Base-by-base conservation (phyloP, 192 early-diverging fungal genomes). In the Chytriomyces hyalinus region DNA sequence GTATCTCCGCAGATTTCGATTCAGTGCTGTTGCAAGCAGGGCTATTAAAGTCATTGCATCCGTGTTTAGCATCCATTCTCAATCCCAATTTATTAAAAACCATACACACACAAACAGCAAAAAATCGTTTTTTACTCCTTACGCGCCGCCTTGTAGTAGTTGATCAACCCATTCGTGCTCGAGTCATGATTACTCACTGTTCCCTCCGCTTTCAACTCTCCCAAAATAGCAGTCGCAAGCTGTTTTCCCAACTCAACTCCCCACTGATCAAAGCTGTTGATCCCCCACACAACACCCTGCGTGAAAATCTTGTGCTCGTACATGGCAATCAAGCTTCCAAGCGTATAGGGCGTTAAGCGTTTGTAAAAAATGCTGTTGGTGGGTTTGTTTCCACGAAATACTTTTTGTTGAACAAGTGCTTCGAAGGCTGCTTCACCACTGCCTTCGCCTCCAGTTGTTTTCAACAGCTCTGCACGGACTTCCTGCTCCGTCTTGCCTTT, bases 261-360 rank as follows among this genome's bases (percentile, higher is more conserved):
- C 89, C 89, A 90, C 84, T 88, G 65, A 78, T 97, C 96, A 80
- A 94, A 98, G 49, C 93, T 95, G 89, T 99, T 99, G 84, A 99
- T 93, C 82, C 94, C 88, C 97, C 97, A 99, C 77, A 99, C 92
- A 45, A 95, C 92, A 65, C 97, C 97, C 85, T 99, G 97, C 15
- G 94, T 93, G 82, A 99, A 99, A 80, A 99, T 99, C 91, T 99
- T 99, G 92, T 99, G 97, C 87, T 99, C 97, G 80, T 99, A 99
- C 83, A 99, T 80, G 24, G 97, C 95, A 85, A 99, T 93, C 77
- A 99, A 80, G n/a, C 89, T 85, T 22, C 97, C 97, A 4, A 99
- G 87, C 5, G 94, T 95, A 49, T 89, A 89, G 9, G 97, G 97
- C 22, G 92, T 95, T 61, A 99, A 84, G 81, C 94, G 92, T 78